phyloP scores from a whole-genome alignment of 352 stramenopile species.

The Plasmopara muralis region DNA sequence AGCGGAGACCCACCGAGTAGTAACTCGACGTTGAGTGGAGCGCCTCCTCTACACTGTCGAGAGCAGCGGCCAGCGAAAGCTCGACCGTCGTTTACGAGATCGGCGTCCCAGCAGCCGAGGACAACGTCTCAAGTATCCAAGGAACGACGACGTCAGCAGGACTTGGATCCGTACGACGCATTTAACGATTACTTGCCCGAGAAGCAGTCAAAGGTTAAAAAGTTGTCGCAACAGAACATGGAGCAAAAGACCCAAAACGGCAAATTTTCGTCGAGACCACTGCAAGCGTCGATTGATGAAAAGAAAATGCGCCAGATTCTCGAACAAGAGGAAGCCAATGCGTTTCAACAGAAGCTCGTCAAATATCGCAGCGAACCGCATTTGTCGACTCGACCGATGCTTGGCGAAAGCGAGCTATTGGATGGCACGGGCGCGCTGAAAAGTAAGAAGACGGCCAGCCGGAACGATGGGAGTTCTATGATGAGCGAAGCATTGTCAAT shows the following conservation, averaged over 20 bases:
- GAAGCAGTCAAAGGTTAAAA: conserved; percentile 41
- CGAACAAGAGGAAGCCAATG: conserved; percentile 8
- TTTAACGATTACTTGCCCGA: conserved; percentile 72
- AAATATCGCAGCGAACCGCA: conserved; percentile 26
- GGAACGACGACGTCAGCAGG: conserved; percentile 7
- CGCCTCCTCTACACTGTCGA: conserved; percentile 1
- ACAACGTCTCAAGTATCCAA: conserved; percentile 5
- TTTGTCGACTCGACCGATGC: conserved; percentile 8
- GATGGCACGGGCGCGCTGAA: conserved; percentile 18
- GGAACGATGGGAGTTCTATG: conserved; percentile 36
- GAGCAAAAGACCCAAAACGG: conserved; percentile 23
- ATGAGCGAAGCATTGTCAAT: conserved; percentile 32
- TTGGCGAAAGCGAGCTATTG: conserved; percentile 16
- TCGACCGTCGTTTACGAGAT: background rate
- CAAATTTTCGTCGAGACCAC: conserved; percentile 36
- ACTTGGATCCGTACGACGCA: conserved; percentile 49
- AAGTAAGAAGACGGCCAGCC: conserved; percentile 12
- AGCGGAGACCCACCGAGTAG: background rate
- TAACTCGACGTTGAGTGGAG: conserved; percentile 1
- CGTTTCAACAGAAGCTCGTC: conserved; percentile 20
- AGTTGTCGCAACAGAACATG: conserved; percentile 29
- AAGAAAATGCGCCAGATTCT: conserved; percentile 11
- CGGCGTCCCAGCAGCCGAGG: conserved; percentile 9
- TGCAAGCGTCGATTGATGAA: conserved; percentile 19
- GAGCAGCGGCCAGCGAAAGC: conserved; percentile 2